Percentiles rank a stretch among this genome's conserved stretches.
Evolutionary conservation across 805 yeast species (phyloP).

Genomic region (Candida coquimbonensis): DNA sequence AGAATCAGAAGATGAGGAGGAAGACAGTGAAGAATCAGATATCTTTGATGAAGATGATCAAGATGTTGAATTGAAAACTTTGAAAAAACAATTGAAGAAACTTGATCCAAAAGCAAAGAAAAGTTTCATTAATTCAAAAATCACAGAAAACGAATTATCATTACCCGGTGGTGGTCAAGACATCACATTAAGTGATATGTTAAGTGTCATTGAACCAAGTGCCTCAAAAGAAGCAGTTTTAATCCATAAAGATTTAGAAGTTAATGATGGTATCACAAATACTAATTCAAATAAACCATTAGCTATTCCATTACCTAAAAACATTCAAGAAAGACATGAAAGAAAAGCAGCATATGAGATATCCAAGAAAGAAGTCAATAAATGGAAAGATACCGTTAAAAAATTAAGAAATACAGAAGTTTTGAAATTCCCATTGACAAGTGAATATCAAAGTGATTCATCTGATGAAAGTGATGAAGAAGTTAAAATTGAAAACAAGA

Average conservation of each 20-base stretch:
- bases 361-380: slow-evolving; percentile 76
- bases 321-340: slow-evolving; percentile 80
- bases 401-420: slow-evolving; percentile 81
- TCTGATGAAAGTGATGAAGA: background rate
- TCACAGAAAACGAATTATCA: slow-evolving; percentile 62
- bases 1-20: slow-evolving; percentile 40
- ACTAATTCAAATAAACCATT: slow-evolving; percentile 39
- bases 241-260: slow-evolving; percentile 27
- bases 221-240: slow-evolving; percentile 44
- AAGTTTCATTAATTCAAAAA: slow-evolving; percentile 44
- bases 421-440: slow-evolving; percentile 64
- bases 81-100: slow-evolving; percentile 29
- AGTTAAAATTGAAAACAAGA: slow-evolving; percentile 23
- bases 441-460: slow-evolving; percentile 5
- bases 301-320: slow-evolving; percentile 76
- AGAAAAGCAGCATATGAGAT: slow-evolving; percentile 87
- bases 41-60: slow-evolving; percentile 31
- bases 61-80: slow-evolving; percentile 47
- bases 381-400: slow-evolving; percentile 83
- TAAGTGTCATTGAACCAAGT: slow-evolving; percentile 52
- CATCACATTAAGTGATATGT: slow-evolving; percentile 67
- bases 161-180: slow-evolving; percentile 56
- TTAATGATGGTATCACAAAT: background rate
- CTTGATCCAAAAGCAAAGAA: slow-evolving; percentile 33
- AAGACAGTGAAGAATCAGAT: slow-evolving; percentile 32